These are phyloP conservation scores for Ilex asprella DNA, from an alignment of 257 asterid genomes.

Conservation along the genomic window DNA sequence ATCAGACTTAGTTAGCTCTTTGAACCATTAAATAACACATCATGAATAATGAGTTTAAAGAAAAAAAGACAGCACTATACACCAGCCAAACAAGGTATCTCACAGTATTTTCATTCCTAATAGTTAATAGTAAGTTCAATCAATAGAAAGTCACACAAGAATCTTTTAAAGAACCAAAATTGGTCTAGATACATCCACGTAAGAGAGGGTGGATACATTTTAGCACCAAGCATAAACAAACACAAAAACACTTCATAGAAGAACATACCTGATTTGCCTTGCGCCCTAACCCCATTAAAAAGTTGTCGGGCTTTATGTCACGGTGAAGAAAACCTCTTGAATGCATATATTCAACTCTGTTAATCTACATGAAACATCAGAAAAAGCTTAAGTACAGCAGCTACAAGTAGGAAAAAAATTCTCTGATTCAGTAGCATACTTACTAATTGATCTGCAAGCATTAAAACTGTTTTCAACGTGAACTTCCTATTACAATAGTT, in stretches of 20 bases:
- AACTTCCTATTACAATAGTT: slow-evolving; percentile 79
- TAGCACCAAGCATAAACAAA: not conserved
- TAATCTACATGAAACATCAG: slow-evolving; percentile 33
- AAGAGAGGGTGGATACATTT: no score
- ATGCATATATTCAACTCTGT: slow-evolving; percentile 88
- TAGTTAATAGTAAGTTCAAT: no score
- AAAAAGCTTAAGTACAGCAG: not conserved
- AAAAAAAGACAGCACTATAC: no score
- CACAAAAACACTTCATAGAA: not conserved
- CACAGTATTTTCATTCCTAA: no score
- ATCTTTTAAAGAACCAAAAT: no score
- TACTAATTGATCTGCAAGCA: slow-evolving; percentile 96
- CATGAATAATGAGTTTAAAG: no score
- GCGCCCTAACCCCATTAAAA: slow-evolving; percentile 90
- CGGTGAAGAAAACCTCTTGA: slow-evolving; percentile 93
- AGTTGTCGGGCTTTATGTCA: slow-evolving; percentile 90
- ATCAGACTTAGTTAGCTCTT: no score
- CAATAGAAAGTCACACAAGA: no score
- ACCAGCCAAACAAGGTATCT: no score
- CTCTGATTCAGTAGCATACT: slow-evolving; percentile 20
- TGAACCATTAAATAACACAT: no score
- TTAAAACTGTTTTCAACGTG: slow-evolving; percentile 78
- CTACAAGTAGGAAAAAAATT: slow-evolving; percentile 2
- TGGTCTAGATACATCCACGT: no score
- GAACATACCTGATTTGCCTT: slow-evolving; percentile 80